Conservation (phyloP, 345 rosid species). For the Cardamine chenopodiifolia region DNA sequence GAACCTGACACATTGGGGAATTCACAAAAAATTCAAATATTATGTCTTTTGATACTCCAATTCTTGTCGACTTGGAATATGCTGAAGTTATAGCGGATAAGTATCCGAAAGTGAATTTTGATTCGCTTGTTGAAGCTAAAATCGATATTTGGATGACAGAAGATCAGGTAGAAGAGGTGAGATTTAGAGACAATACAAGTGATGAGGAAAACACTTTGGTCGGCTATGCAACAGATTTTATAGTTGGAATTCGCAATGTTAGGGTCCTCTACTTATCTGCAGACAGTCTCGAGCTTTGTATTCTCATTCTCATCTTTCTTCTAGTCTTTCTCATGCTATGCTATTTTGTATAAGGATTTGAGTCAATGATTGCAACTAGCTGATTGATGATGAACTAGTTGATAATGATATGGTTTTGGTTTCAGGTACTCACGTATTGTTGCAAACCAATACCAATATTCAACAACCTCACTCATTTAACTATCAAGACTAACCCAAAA, state of each 20-base stretch:
- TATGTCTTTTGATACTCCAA: constrained; percentile 11
- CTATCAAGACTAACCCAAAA: constrained; percentile 1
- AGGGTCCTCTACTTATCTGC: constrained; percentile 2
- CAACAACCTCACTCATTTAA: not conserved
- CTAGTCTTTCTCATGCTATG: not conserved
- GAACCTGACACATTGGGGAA: not conserved
- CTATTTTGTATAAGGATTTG: not conserved
- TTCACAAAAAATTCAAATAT: not conserved
- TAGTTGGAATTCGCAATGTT: not conserved
- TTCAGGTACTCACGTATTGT: constrained; percentile 14
- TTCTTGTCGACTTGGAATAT: constrained; percentile 15
- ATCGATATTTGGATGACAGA: constrained; percentile 1
- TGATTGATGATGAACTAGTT: not conserved
- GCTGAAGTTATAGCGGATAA: not conserved
- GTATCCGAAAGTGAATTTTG: constrained; percentile 1
- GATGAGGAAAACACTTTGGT: not conserved
- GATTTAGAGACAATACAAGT: not conserved
- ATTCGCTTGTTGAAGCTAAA: constrained; percentile 22
- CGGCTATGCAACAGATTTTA: constrained; percentile 10
- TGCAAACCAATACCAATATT: constrained; percentile 7
- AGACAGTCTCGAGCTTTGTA: not conserved
- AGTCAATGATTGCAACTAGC: not conserved
- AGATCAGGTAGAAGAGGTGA: not conserved
- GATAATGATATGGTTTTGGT: not conserved
- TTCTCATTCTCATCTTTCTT: not conserved